phyloP scores from a whole-genome alignment of 208 protist species.

The Trypanosomatidae sp. region DNA sequence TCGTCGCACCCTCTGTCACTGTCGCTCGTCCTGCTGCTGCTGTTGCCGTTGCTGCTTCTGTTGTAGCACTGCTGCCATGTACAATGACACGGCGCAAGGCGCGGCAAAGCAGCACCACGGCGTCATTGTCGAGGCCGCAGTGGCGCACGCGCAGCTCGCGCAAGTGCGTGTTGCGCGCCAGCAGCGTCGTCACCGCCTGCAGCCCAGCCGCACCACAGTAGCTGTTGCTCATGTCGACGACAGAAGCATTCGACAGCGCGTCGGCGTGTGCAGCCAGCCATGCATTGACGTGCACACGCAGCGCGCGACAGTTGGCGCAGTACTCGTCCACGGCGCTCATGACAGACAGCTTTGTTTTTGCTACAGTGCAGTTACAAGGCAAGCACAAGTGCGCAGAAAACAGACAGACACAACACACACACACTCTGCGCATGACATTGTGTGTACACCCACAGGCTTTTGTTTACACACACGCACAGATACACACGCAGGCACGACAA shows the following conservation, averaged over 20 bases:
- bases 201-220: constrained; percentile 63
- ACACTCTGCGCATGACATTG: too few relatives aligned
- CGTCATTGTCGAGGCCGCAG: constrained; percentile 74
- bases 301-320: constrained; percentile 35
- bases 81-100: constrained; percentile 39
- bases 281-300: constrained; percentile 52
- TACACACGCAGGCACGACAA: too few relatives aligned
- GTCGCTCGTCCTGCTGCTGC: too few relatives aligned
- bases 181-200: constrained; percentile 52
- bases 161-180: constrained; percentile 43
- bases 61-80: too few relatives aligned
- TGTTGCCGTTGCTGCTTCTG: too few relatives aligned
- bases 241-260: constrained; percentile 11
- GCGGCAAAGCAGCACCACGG: constrained; percentile 65
- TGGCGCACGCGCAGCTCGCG: constrained; percentile 22
- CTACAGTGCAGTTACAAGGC: too few relatives aligned
- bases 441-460: not conserved
- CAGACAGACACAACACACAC: too few relatives aligned
- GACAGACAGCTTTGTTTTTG: too few relatives aligned
- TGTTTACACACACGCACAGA: too few relatives aligned
- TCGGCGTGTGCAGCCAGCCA: constrained; percentile 19
- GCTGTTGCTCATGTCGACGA: constrained; percentile 51
- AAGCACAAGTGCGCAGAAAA: too few relatives aligned
- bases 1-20: too few relatives aligned
- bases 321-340: constrained; percentile 18